Conservation (phyloP, 805 yeast genomes). For the Sugiyamaella smithiae region DNA sequence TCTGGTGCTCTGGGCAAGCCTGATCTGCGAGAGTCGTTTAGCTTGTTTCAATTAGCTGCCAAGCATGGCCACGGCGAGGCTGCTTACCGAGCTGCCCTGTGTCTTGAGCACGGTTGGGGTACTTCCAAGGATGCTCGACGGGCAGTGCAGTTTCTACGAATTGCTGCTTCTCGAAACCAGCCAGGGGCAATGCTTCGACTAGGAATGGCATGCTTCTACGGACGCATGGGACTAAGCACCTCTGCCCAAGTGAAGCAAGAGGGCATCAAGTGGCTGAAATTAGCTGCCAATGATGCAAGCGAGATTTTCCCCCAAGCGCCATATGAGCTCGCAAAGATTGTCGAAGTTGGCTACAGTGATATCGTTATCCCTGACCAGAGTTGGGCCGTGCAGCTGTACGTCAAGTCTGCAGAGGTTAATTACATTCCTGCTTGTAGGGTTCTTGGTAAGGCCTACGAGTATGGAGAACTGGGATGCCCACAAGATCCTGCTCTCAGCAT, state of each 20-base stretch:
- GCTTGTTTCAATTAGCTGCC: slow-evolving; percentile 81
- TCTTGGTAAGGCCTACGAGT: slow-evolving; percentile 80
- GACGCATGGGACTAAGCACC: slow-evolving; percentile 71
- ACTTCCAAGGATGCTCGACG: slow-evolving; percentile 84
- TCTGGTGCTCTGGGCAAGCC: slow-evolving; percentile 81
- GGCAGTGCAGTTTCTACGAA: slow-evolving; percentile 75
- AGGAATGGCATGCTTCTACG: slow-evolving; percentile 82
- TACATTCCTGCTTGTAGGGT: slow-evolving; percentile 76
- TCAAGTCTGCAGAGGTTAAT: slow-evolving; percentile 86
- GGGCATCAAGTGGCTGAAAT: slow-evolving; percentile 89
- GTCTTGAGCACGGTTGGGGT: slow-evolving; percentile 93
- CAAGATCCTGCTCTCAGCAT: slow-evolving; percentile 81
- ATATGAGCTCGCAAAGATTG: slow-evolving; percentile 82
- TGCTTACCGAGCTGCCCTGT: slow-evolving; percentile 85
- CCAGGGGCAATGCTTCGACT: slow-evolving; percentile 96
- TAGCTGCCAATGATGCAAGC: slow-evolving; percentile 82
- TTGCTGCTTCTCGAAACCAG: slow-evolving; percentile 88
- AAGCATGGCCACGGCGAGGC: slow-evolving; percentile 91
- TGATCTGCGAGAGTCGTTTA: slow-evolving; percentile 73
- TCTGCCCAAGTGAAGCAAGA: slow-evolving; percentile 69
- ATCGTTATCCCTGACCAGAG: slow-evolving; percentile 77
- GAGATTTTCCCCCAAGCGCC: slow-evolving; percentile 92
- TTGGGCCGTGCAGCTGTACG: slow-evolving; percentile 82
- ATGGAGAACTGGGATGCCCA: slow-evolving; percentile 64
- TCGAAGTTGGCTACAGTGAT: slow-evolving; percentile 80